Conservation (phyloP, 495 filamentous ascomycete species). For the Tuber calosporum region DNA sequence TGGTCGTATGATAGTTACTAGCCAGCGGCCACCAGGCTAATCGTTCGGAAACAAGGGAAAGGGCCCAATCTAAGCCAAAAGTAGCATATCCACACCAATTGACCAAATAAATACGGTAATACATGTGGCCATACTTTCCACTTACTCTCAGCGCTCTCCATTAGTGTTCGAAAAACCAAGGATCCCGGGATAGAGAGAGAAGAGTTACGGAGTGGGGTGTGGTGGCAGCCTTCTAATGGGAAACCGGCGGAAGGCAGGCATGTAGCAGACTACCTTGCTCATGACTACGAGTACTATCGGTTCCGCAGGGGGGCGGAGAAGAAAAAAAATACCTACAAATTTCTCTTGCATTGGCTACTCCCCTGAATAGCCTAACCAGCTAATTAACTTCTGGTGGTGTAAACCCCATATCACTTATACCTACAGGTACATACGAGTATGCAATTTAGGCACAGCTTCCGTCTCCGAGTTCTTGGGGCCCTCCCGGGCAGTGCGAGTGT, state of each 20-base stretch:
- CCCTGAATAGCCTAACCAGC: background rate
- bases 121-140: background rate
- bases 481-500: background rate
- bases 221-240: background rate
- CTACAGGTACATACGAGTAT: too few species aligned
- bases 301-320: background rate
- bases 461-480: conserved; percentile 16
- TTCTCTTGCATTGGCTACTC: background rate
- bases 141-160: background rate
- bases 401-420: background rate
- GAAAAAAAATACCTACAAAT: background rate
- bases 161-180: background rate
- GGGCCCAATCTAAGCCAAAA: background rate
- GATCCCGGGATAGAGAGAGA: background rate
- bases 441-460: conserved; percentile 18
- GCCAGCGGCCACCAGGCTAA: background rate
- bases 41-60: background rate
- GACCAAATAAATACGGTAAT: background rate
- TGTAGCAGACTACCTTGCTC: background rate
- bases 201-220: background rate
- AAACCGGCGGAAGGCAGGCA: background rate
- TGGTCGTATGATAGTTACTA: background rate
- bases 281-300: conserved; percentile 8
- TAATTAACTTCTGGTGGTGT: background rate
- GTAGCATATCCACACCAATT: background rate